phyloP scores from a whole-genome alignment of 2,329 filamentous ascomycete species.

The Aspergillus hiratsukae region DNA sequence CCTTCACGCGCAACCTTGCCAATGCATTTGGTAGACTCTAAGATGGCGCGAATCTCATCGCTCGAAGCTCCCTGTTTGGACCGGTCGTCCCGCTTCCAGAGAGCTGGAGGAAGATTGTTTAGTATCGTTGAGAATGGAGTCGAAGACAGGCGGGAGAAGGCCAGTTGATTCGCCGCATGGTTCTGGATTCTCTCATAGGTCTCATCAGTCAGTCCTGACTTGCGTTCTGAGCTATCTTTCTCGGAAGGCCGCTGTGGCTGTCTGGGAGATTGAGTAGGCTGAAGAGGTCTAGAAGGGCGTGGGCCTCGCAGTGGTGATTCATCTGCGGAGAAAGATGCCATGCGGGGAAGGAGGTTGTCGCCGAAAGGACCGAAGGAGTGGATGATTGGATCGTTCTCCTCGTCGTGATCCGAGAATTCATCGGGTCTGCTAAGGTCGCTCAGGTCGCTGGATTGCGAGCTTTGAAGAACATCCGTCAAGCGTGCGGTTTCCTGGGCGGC shows the following conservation, averaged over 20 bases:
- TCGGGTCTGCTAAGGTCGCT: slow-evolving; percentile 44
- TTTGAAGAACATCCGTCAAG: slow-evolving; percentile 24
- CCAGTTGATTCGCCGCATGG: slow-evolving; percentile 91
- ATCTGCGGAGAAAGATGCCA: slow-evolving; percentile 70
- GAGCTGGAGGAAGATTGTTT: slow-evolving; percentile 69
- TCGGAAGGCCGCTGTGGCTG: slow-evolving; percentile 24
- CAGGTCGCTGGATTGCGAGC: slow-evolving; percentile 30
- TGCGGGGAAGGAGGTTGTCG: slow-evolving; percentile 73
- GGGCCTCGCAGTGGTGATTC: slow-evolving; percentile 56
- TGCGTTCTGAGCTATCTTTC: slow-evolving; percentile 15
- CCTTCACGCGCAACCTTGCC: slow-evolving; percentile 86
- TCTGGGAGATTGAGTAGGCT: slow-evolving; percentile 27
- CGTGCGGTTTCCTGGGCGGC: slow-evolving; percentile 31
- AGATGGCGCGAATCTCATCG: slow-evolving; percentile 63
- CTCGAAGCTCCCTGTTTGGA: slow-evolving; percentile 50
- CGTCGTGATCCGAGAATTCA: slow-evolving; percentile 73
- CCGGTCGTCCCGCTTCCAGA: slow-evolving; percentile 48
- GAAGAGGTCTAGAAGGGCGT: slow-evolving; percentile 29
- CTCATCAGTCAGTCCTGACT: slow-evolving; percentile 21
- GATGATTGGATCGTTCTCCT: slow-evolving; percentile 91
- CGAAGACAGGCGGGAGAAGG: slow-evolving; percentile 87
- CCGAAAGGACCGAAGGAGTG: slow-evolving; percentile 91
- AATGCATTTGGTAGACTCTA: slow-evolving; percentile 72
- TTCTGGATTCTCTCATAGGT: slow-evolving; percentile 51
- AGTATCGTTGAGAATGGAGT: slow-evolving; percentile 87